Base-by-base conservation (phyloP, 2,329 filamentous ascomycete genomes). In the Xylariaceae sp. region DNA sequence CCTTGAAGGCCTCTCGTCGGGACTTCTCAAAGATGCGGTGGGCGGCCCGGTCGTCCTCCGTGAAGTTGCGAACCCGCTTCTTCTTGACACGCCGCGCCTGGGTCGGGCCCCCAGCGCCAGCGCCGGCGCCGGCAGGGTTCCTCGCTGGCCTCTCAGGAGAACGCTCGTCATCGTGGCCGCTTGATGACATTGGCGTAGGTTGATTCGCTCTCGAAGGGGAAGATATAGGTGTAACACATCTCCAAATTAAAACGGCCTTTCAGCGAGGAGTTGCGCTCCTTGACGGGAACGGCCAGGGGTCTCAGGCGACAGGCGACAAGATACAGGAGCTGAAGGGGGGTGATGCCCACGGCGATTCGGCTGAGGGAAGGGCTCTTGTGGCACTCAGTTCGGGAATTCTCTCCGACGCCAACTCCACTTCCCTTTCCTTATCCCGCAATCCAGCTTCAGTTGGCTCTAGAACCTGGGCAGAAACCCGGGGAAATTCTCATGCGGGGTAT, bases 1-100 rank as follows among this genome's bases (percentile, higher is more conserved):
- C 72, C 54, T 74, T 74, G 65, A 77, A 77, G 1, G 74, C 72
- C 61, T 77, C 75, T n/a, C 75, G 70, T 11, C 75, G 72, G 2
- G 70, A 73, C 62, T 72, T 73, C 56, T 77, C 75, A 61, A 77
- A 76, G 5, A 74, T 68, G 1, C 74, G 70, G 60, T 77, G 75
- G 4, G 72, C 71, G 2, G 74, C 74, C 8, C 75, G 74, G 54
- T 77, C 75, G 53, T 76, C 68, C 4, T 73, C 71, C 1, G 75
- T 76, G 62, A 75, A 76, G 63, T 74, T 73, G 9, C 74, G 69
- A 15, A 74, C 65, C 8, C 74, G 68, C 61, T 75, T 76, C 64
- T 72, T 75, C 64, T 63, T 67, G 57, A 62, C 53, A 17, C 62
- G 57, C 55, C 58, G 61, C 17, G 52, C 51, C 1, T 18, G 49